A percentile compares a stretch with the other conserved stretches of the same genome.
These are phyloP conservation scores for Trametes sanguinea DNA, from an alignment of 768 basidiomycete genomes.

Conservation along the genomic window DNA sequence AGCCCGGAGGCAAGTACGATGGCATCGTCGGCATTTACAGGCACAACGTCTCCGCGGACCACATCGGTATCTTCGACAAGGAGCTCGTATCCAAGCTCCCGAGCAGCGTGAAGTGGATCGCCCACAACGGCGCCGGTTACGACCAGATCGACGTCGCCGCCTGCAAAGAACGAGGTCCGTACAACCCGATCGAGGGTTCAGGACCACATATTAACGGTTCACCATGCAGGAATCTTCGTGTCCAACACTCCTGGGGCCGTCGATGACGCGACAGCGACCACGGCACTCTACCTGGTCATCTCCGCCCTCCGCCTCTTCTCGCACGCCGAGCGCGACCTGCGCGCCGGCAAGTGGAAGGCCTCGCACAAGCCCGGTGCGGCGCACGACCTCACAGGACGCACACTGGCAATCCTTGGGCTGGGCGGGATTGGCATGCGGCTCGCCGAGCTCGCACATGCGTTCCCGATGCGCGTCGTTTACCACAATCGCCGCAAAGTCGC, in stretches of 20 bases:
- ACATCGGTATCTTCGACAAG: slow-evolving; percentile 78
- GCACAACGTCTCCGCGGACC: slow-evolving; percentile 63
- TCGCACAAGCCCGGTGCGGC: slow-evolving; percentile 46
- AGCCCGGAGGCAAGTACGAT: slow-evolving; percentile 73
- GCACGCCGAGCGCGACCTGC: slow-evolving; percentile 57
- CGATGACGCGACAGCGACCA: slow-evolving; percentile 89
- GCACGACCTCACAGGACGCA: slow-evolving; percentile 68
- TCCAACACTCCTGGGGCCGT: slow-evolving; percentile 92
- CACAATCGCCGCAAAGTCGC: slow-evolving; percentile 61
- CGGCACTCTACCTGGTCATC: slow-evolving; percentile 80
- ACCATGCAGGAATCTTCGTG: slow-evolving; percentile 60
- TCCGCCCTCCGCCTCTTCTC: slow-evolving; percentile 77
- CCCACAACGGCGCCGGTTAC: slow-evolving; percentile 92
- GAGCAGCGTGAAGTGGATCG: slow-evolving; percentile 75
- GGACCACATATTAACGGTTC: not conserved
- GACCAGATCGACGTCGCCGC: slow-evolving; percentile 82
- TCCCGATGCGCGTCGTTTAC: slow-evolving; percentile 91
- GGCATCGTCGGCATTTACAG: slow-evolving; percentile 78
- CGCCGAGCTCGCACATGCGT: slow-evolving; percentile 70
- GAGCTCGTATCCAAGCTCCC: slow-evolving; percentile 74
- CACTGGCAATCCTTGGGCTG: slow-evolving; percentile 72
- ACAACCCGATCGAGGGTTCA: not conserved
- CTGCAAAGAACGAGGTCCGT: slow-evolving; percentile 66
- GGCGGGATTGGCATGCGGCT: slow-evolving; percentile 77
- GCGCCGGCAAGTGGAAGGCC: slow-evolving; percentile 62